Conservation (phyloP, 164 flowering plant species). For the Buxus sempervirens region DNA sequence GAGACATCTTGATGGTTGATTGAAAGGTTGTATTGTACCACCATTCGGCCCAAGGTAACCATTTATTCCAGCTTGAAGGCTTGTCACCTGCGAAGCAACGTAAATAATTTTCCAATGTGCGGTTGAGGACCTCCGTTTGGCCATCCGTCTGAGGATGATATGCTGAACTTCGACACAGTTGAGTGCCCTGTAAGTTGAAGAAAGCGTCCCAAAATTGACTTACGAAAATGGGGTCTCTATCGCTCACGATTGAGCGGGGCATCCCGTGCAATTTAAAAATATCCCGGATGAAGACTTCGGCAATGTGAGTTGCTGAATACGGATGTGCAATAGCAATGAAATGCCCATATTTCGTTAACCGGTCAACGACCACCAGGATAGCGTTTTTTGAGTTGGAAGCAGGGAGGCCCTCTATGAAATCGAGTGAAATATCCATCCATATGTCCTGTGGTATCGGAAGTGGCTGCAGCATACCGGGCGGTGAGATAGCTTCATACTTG, state of each 20-base stretch:
- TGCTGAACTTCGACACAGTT: background rate
- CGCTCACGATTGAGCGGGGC: background rate
- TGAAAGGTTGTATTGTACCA: slow-evolving; percentile 12
- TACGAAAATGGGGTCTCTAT: slow-evolving; percentile 1
- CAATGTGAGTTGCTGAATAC: background rate
- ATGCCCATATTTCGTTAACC: slow-evolving; percentile 9
- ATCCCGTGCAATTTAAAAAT: slow-evolving; percentile 4
- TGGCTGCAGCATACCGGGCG: background rate
- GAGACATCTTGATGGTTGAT: background rate
- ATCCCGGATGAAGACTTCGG: background rate
- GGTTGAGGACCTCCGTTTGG: slow-evolving; percentile 10
- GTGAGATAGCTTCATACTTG: background rate
- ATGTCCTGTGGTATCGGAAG: background rate
- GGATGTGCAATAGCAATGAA: slow-evolving; percentile 8
- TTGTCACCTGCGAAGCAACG: background rate
- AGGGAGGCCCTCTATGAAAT: background rate
- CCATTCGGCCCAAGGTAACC: background rate
- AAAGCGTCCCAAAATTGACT: slow-evolving; percentile 1
- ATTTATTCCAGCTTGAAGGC: background rate
- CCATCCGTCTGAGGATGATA: slow-evolving; percentile 21
- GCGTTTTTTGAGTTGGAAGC: background rate
- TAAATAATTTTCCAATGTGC: slow-evolving; percentile 6
- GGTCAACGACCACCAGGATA: slow-evolving; percentile 3
- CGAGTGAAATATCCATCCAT: background rate
- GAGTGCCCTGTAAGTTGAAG: background rate